Conservation (phyloP, 768 basidiomycete genomes). For the Myochromella boudieri region DNA sequence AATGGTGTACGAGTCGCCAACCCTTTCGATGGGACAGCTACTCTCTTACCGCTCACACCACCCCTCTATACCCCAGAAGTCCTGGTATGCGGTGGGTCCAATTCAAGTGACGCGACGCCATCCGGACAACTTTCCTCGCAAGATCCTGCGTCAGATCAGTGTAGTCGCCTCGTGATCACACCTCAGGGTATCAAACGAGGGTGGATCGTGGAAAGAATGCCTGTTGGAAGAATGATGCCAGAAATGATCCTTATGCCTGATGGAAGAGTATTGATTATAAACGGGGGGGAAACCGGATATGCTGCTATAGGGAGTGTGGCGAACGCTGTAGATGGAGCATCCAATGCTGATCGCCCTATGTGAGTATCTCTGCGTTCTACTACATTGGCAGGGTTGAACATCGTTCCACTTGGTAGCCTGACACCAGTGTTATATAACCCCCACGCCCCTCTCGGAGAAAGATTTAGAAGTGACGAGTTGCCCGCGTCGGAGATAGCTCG, state of each 20-base stretch:
- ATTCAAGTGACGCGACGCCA: constrained; percentile 26
- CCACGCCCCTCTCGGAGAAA: constrained; percentile 35
- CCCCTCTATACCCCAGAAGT: constrained; percentile 42
- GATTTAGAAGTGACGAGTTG: constrained; percentile 45
- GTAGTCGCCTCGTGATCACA: constrained; percentile 38
- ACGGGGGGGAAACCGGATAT: constrained; percentile 41
- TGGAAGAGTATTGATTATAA: constrained; percentile 38
- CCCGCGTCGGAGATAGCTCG: constrained; percentile 44
- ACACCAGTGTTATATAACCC: constrained; percentile 51
- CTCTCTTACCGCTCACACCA: constrained; percentile 34
- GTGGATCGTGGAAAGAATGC: constrained; percentile 46
- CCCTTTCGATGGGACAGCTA: constrained; percentile 35
- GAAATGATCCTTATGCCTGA: constrained; percentile 37
- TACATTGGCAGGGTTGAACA: constrained; percentile 6
- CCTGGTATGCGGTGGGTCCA: constrained; percentile 46
- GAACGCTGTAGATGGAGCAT: constrained; percentile 18
- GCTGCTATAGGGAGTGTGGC: constrained; percentile 35
- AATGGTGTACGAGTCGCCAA: constrained; percentile 41
- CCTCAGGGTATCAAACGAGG: constrained; percentile 39
- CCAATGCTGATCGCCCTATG: constrained; percentile 27
- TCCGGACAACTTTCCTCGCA: constrained; percentile 32
- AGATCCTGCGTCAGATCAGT: constrained; percentile 39
- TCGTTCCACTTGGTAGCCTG: constrained; percentile 27
- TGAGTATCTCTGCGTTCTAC: constrained; percentile 9
- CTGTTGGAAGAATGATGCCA: constrained; percentile 35